phyloP scores from a whole-genome alignment of 148 eudicot genomes.

The Chenopodium formosanum region DNA sequence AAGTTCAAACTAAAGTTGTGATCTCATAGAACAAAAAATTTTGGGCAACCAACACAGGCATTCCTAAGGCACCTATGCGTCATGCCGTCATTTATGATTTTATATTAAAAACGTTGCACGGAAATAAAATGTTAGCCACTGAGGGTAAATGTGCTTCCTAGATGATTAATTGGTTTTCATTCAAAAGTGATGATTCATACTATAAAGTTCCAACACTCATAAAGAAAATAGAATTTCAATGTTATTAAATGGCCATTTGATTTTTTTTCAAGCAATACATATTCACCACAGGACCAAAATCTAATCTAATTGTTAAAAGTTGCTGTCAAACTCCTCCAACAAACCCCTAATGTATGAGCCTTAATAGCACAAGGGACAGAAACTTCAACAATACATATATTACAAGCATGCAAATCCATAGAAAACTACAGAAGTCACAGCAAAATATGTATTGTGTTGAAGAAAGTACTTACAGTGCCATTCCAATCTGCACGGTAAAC shows the following conservation, averaged over 20 bases:
- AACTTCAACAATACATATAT: neutral
- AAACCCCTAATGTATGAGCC: neutral
- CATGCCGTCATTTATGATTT: neutral
- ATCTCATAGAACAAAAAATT: neutral
- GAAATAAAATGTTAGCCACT: neutral
- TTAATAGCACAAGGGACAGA: neutral
- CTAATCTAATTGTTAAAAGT: neutral
- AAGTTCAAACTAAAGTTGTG: neutral
- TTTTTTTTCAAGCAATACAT: conserved; percentile 1
- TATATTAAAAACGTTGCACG: neutral
- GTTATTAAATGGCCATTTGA: neutral
- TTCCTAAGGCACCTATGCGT: neutral
- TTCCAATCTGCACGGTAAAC: conserved; percentile 97
- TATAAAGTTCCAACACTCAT: neutral
- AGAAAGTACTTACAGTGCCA: conserved; percentile 74
- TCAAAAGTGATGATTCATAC: neutral
- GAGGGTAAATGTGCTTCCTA: neutral
- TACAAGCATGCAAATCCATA: neutral
- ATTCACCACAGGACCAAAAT: neutral
- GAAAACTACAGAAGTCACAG: neutral
- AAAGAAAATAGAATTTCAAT: neutral
- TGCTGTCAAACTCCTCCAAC: neutral
- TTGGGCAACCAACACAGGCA: neutral
- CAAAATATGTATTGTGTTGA: neutral
- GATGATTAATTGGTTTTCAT: neutral